Evolutionary conservation across 345 rosid species (phyloP).

Genomic region (Mangifera indica): DNA sequence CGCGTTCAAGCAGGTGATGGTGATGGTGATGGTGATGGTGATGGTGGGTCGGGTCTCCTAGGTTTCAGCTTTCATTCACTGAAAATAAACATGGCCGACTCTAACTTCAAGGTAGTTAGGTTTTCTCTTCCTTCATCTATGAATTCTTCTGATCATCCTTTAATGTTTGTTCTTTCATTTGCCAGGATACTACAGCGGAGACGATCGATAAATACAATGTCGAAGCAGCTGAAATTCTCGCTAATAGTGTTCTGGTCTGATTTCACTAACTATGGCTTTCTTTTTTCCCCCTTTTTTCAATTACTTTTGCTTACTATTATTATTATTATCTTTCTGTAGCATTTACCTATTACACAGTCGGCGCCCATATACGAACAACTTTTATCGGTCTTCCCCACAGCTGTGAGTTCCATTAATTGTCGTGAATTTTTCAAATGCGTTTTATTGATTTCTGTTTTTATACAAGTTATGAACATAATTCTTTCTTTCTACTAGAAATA

Average conservation of each 20-base stretch:
- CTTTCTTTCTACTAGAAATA: not conserved
- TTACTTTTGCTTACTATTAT: not conserved
- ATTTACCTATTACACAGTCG: constrained; percentile 71
- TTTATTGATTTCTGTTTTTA: not conserved
- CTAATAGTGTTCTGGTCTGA: constrained; percentile 64
- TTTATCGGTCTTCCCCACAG: constrained; percentile 69
- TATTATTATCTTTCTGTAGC: constrained; percentile 39
- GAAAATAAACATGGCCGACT: too few species aligned
- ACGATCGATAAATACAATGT: constrained; percentile 71
- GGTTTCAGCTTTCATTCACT: too few species aligned
- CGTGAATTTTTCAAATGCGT: not conserved
- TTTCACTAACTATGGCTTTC: not conserved
- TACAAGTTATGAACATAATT: not conserved
- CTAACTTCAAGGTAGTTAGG: too few species aligned
- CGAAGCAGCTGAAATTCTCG: constrained; percentile 74
- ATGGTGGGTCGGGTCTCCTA: too few species aligned
- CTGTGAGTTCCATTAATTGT: constrained; percentile 53
- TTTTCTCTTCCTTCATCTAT: too few species aligned
- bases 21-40: too few species aligned
- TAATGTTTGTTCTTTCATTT: not conserved
- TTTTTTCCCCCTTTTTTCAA: constrained; percentile 9
- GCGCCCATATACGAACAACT: constrained; percentile 86
- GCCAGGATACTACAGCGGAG: constrained; percentile 26
- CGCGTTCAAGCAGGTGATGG: too few species aligned
- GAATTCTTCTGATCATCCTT: too few species aligned